These are phyloP conservation scores for Lipomyces kockii DNA, from an alignment of 805 yeast genomes.

Conservation along the genomic window DNA sequence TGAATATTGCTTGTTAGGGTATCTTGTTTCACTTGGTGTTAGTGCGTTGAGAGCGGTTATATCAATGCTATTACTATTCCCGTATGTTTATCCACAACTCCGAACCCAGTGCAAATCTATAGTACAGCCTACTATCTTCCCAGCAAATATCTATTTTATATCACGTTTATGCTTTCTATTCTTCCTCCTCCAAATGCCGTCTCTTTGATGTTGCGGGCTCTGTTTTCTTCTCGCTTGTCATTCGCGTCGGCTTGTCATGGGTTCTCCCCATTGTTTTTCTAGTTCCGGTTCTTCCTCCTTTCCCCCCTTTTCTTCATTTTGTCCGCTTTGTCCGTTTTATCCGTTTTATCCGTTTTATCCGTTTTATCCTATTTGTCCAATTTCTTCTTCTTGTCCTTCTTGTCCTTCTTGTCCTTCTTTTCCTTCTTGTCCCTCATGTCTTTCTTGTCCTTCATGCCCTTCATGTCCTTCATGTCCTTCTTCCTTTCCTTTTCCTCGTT, in stretches of 20 bases:
- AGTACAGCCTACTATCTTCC: not conserved
- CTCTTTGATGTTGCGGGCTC: not conserved
- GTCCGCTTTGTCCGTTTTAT: too few species aligned
- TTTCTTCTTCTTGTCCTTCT: too few species aligned
- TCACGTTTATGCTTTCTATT: not conserved
- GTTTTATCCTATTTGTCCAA: too few species aligned
- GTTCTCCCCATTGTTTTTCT: not conserved
- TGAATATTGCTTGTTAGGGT: not conserved
- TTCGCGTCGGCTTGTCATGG: not conserved
- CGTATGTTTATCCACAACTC: not conserved
- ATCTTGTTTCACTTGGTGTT: not conserved
- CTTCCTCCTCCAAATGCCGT: not conserved
- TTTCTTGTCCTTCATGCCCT: not conserved
- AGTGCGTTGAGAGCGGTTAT: not conserved
- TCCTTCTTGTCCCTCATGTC: not conserved
- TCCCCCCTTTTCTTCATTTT: not conserved
- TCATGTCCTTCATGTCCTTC: not conserved
- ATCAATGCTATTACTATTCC: not conserved
- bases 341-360: too few species aligned
- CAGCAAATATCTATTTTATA: not conserved
- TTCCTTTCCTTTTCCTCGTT: constrained; percentile 39
- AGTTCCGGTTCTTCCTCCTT: constrained; percentile 23
- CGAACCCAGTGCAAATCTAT: not conserved
- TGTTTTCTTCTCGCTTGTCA: not conserved
- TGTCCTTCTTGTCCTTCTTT: too few species aligned